Evolutionary conservation across 192 early-diverging fungal genomes (phyloP).

Genomic region (Oehlia diaphana): DNA sequence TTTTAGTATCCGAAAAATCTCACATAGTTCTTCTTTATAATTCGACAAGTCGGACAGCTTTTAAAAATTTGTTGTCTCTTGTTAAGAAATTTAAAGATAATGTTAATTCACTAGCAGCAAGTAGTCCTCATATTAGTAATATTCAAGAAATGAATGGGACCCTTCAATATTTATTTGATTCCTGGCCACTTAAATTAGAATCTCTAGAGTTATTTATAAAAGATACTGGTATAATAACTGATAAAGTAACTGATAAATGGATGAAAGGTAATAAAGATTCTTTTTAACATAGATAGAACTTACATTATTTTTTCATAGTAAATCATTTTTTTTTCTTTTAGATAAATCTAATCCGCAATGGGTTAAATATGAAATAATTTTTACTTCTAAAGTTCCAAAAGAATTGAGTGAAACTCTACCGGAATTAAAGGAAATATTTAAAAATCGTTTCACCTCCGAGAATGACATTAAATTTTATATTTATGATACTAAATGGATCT

Average conservation of each 20-base stretch:
- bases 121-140: background rate
- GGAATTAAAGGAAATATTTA: slow-evolving; percentile 5
- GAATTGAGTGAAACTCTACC: background rate
- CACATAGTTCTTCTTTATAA: slow-evolving; percentile 9
- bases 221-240: background rate
- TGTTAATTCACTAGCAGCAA: background rate
- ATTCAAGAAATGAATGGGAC: background rate
- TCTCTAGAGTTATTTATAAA: background rate
- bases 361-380: background rate
- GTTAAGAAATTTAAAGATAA: slow-evolving; percentile 3
- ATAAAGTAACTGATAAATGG: slow-evolving; percentile 11
- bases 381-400: background rate
- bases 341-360: background rate
- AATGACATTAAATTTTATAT: slow-evolving; percentile 6
- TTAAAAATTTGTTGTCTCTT: background rate
- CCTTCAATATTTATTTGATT: slow-evolving; percentile 5
- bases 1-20: slow-evolving; percentile 9
- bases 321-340: background rate
- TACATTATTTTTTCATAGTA: background rate
- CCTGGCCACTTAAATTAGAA: slow-evolving; percentile 6
- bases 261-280: background rate
- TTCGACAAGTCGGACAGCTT: background rate
- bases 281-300: background rate
- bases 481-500: slow-evolving; percentile 22
- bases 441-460: background rate